These are phyloP conservation scores for Emericellopsis atlantica DNA, from an alignment of 2,329 filamentous ascomycete genomes.

Conservation along the genomic window DNA sequence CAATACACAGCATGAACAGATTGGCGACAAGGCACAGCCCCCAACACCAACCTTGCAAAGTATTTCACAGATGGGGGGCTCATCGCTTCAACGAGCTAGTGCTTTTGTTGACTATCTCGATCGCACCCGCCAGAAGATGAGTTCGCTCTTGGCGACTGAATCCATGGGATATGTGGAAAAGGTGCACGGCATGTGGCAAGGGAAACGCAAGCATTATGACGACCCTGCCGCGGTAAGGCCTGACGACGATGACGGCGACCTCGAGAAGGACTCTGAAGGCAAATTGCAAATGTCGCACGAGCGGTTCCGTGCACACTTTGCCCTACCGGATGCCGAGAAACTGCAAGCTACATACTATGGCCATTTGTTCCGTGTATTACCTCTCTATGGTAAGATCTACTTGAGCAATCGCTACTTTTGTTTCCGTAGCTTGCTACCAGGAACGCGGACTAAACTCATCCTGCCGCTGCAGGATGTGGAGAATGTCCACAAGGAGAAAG, in stretches of 20 bases:
- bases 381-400: constrained; percentile 93
- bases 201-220: constrained; percentile 79
- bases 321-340: constrained; percentile 70
- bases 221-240: constrained; percentile 38
- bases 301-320: constrained; percentile 82
- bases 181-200: constrained; percentile 94
- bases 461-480: constrained; percentile 84
- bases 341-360: constrained; percentile 85
- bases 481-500: constrained; percentile 88
- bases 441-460: constrained; percentile 84
- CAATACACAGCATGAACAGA: neutral
- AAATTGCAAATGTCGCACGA: constrained; percentile 58
- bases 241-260: constrained; percentile 35
- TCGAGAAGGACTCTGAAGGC: constrained; percentile 46
- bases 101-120: constrained; percentile 75
- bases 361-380: constrained; percentile 79
- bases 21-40: constrained; percentile 1
- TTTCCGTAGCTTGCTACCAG: constrained; percentile 82
- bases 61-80: constrained; percentile 51
- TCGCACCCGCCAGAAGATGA: constrained; percentile 68
- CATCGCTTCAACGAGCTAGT: constrained; percentile 72
- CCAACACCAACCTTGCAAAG: constrained; percentile 31
- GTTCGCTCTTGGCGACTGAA: constrained; percentile 70
- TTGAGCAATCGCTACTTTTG: constrained; percentile 80
- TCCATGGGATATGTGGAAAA: constrained; percentile 96